Conservation (phyloP, 345 rosid species). For the Turnera subulata region DNA sequence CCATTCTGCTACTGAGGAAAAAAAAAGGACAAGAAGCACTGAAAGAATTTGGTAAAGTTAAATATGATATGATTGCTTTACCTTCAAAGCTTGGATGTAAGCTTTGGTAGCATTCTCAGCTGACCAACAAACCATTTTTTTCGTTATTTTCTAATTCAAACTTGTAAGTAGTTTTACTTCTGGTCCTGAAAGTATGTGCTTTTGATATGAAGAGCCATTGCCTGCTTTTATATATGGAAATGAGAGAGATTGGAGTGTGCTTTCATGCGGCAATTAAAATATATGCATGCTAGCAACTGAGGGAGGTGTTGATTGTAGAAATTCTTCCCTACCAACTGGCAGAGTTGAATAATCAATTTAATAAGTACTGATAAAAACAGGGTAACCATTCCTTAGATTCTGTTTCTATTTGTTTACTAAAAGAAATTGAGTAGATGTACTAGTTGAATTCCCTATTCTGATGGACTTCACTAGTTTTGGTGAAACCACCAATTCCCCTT, state of each 20-base stretch:
- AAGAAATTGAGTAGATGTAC: too few relatives aligned
- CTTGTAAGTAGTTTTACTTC: not conserved
- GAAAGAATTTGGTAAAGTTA: too few relatives aligned
- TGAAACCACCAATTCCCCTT: too few relatives aligned
- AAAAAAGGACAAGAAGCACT: too few relatives aligned
- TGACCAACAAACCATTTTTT: conserved; percentile 41
- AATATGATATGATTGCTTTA: conserved; percentile 16
- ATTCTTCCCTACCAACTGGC: conserved; percentile 19
- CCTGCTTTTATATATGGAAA: not conserved
- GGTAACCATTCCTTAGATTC: conserved; percentile 1
- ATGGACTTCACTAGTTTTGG: too few relatives aligned
- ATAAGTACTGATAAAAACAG: conserved; percentile 8
- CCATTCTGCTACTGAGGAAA: too few relatives aligned
- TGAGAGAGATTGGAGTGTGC: not conserved
- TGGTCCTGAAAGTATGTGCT: conserved; percentile 1
- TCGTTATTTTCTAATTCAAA: not conserved
- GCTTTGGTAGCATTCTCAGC: conserved; percentile 61
- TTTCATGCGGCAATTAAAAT: conserved; percentile 2
- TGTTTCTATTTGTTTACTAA: not conserved
- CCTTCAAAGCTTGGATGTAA: conserved; percentile 43
- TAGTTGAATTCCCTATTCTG: too few relatives aligned
- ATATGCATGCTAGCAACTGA: conserved; percentile 20
- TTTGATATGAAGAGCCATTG: not conserved
- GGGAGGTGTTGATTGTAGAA: conserved; percentile 23
- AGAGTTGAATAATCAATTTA: not conserved